Evolutionary conservation across 192 early-diverging fungal genomes (phyloP), one percentile per base, ranked within the genome.

Genomic region (Coemansia sp.): DNA sequence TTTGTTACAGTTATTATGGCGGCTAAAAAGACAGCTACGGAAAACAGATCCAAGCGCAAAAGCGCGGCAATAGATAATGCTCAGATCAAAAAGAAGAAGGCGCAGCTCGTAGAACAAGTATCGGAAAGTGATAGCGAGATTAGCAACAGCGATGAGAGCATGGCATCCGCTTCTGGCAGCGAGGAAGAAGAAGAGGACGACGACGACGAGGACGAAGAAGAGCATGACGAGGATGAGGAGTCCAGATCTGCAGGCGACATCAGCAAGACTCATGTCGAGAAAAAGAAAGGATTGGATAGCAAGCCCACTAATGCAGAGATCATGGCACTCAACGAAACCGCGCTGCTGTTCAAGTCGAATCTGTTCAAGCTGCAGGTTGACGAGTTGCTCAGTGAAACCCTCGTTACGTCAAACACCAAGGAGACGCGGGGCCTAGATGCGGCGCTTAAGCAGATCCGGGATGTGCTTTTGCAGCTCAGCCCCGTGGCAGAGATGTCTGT

Each of bases 351-450:
- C 83, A 94, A 96, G 64, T 89, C 90, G 50, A 96, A 96, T 75
- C 84, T 98, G 60, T 95, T 96, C 84, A 91, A 90, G 75, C 81
- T 98, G 45, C 92, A 97, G 83, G 84, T 89, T 60, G 67, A 75
- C 61, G 65, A 71, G 61, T 66, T 84, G 60, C 68, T 76, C 25
- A 31, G 33, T 30, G 75, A 82, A 32, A 60, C 64, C 17, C 17
- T 8, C 20, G 51, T 77, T 11, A 31, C 54, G 45, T 34, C 69
- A 28, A 60, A 48, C 31, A 68, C 61, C 18, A 73, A 71, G 62
- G 61, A 56, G 11, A 74, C 72, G 36, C 60, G 68, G 25, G 73
- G 65, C 12, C 67, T 79, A 59, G 68, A 76, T 52, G 77, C 65
- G 5, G 71, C 58, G 30, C 73, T 81, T 20, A 89, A 52, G 91